Evolutionary conservation across 768 basidiomycete genomes (phyloP).

Genomic region (Rhodosporidiobolus odoratus): DNA sequence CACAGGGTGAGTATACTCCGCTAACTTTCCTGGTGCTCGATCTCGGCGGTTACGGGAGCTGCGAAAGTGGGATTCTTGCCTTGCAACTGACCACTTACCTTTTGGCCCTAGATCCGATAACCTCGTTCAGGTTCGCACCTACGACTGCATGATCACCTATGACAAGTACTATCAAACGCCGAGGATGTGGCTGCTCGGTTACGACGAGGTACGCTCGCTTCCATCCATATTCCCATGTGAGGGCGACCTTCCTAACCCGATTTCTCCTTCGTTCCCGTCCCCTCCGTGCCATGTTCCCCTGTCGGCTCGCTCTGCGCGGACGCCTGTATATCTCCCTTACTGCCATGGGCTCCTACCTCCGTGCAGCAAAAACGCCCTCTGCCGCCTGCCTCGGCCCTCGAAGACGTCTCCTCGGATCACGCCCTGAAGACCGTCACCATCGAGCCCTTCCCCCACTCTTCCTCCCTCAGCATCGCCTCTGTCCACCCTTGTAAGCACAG

Average conservation of each 20-base stretch:
- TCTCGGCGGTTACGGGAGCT: background rate
- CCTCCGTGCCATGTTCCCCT: too few relatives aligned
- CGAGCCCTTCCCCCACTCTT: slow-evolving; percentile 92
- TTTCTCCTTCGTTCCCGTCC: background rate
- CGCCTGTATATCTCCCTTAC: too few relatives aligned
- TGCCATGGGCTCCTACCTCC: too few relatives aligned
- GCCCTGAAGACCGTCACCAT: slow-evolving; percentile 98
- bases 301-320: too few relatives aligned
- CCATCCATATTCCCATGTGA: background rate
- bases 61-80: background rate
- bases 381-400: slow-evolving; percentile 84
- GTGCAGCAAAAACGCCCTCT: slow-evolving; percentile 77
- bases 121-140: slow-evolving; percentile 89
- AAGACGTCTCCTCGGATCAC: slow-evolving; percentile 94
- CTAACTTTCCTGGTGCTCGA: background rate
- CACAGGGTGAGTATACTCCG: background rate
- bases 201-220: slow-evolving; percentile 69
- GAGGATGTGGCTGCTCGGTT: slow-evolving; percentile 93
- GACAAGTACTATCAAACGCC: slow-evolving; percentile 99
- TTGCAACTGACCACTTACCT: background rate
- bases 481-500: slow-evolving; percentile 99
- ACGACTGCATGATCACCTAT: slow-evolving; percentile 99
- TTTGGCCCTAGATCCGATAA: slow-evolving; percentile 28
- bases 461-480: slow-evolving; percentile 71
- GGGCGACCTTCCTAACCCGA: background rate